Evolutionary conservation across 352 stramenopile genomes (phyloP), one percentile per base, ranked within the genome.

Genomic region (Globisporangium parvum): DNA sequence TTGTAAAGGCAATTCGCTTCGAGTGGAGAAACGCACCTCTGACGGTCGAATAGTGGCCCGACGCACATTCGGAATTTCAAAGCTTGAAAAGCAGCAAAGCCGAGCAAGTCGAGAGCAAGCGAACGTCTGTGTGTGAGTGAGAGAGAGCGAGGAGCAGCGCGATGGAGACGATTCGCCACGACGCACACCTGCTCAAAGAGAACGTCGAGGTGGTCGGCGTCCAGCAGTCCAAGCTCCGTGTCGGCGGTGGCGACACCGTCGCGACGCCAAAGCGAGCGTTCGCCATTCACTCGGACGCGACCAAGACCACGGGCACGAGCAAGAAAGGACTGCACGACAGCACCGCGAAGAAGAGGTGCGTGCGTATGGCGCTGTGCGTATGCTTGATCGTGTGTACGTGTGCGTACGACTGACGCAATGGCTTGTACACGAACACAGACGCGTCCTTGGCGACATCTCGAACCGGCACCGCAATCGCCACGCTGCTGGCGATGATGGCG

Each of bases 401-500:
- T 3, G 17, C 23, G 6, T 52, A 8, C 42, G 17, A 51, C 5
- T 14, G 15, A 46, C 9, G n/a, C 6, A 20, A 6, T 48, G 17
- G 8, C 51, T 48, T 21, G 47, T 31, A 9, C 18, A 24, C 47
- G 46, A 21, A 31, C 31, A 12, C 24, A 51, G 81, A 68, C 81
- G 81, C 48, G 79, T 64, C 28, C 67, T 92, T 4, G 68, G 75
- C 9, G 81, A 92, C 55, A 92, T 92, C 42, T 92, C 81, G 23
- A 92, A 92, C 67, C 77, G 82, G 47, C 76, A 87, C 45, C 69
- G 67, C 24, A 80, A 71, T 44, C 56, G 53, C 49, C 66, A 66
- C 14, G 59, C 47, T 18, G 10, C 15, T 24, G 44, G 31, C 18
- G 55, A 44, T 3, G 50, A 50, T 46, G 62, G 45, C 23, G 35